Conservation (phyloP, 495 filamentous ascomycete species). For the Penicillium verhagenii region DNA sequence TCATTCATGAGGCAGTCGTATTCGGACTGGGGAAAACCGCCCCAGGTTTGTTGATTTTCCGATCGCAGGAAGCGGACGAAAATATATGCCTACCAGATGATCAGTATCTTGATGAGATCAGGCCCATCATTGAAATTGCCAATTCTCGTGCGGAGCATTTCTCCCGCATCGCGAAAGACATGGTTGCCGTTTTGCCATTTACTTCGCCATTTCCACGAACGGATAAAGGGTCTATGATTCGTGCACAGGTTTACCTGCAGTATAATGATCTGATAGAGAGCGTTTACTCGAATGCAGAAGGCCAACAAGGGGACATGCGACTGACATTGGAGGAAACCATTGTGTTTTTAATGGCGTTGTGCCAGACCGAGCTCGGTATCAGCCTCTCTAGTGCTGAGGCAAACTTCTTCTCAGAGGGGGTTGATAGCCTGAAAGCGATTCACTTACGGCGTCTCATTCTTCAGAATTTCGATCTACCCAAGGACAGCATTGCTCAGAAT, state of each 20-base stretch:
- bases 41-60: slow-evolving; percentile 56
- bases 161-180: slow-evolving; percentile 54
- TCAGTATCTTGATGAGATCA: slow-evolving; percentile 45
- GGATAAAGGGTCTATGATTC: slow-evolving; percentile 58
- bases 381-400: slow-evolving; percentile 35
- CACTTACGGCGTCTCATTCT: slow-evolving; percentile 53
- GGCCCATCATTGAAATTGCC: slow-evolving; percentile 47
- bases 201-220: slow-evolving; percentile 47
- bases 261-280: slow-evolving; percentile 50
- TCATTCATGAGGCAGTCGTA: slow-evolving; percentile 57
- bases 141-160: slow-evolving; percentile 53
- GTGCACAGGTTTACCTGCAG: slow-evolving; percentile 48
- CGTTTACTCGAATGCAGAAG: slow-evolving; percentile 41
- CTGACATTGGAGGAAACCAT: slow-evolving; percentile 41
- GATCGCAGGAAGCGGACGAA: slow-evolving; percentile 28
- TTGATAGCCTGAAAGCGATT: slow-evolving; percentile 63
- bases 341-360: slow-evolving; percentile 40
- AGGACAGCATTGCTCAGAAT: slow-evolving; percentile 34
- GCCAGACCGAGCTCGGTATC: slow-evolving; percentile 39
- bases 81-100: slow-evolving; percentile 32
- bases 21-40: slow-evolving; percentile 52
- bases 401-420: slow-evolving; percentile 55
- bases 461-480: slow-evolving; percentile 40
- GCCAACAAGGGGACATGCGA: slow-evolving; percentile 25
- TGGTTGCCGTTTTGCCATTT: slow-evolving; percentile 46